Evolutionary conservation across 1,139 yeast species (phyloP), one percentile per base, ranked within the genome.

Genomic region (Scheffersomyces lignicola): DNA sequence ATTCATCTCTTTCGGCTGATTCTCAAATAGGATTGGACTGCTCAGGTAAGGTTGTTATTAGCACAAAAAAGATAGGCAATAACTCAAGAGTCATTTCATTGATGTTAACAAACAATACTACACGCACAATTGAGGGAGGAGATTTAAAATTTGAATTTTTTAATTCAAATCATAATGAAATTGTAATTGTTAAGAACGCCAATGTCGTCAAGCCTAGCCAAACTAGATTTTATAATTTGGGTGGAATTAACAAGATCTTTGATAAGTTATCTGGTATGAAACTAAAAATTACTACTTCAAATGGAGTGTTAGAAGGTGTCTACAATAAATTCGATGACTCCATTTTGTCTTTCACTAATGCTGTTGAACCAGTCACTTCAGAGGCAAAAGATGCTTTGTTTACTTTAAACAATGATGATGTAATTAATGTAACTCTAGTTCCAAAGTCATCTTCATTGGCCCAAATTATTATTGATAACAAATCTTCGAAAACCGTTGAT

Each of bases 391-490:
- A 24, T 10, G 5, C 10, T 18, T 18, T 28, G 2, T 23, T 36
- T 12, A 11, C 30, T 18, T 30, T 42, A 21, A 28, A 28, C 18
- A 24, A 32, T 4, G 13, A 28, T 1, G 52, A 44, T 31, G 33
- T 39, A 24, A 48, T 56, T 11, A 45, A 44, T n/a, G 56, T 62
- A 9, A 43, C 54, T 10, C 47, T 64, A 16, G 48, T 56, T 12
- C 63, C 68, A 13, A 64, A 64, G 36, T 55, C 69, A 2, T 47
- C 51, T 15, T 51, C 52, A 5, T 49, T 65, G 53, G 57, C 67
- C 3, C 69, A 64, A 37, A 44, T 65, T 5, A 50, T 56, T 9
- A 44, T 69, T 27, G 49, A 52, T n/a, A 69, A 69, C 48, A 56
- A 54, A 36, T 51, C 67, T 1, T 22, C 30, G 1, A 44, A 47